Evolutionary conservation across 306 rosid genomes (phyloP).

Genomic region (Herpetospermum pedunculosum): DNA sequence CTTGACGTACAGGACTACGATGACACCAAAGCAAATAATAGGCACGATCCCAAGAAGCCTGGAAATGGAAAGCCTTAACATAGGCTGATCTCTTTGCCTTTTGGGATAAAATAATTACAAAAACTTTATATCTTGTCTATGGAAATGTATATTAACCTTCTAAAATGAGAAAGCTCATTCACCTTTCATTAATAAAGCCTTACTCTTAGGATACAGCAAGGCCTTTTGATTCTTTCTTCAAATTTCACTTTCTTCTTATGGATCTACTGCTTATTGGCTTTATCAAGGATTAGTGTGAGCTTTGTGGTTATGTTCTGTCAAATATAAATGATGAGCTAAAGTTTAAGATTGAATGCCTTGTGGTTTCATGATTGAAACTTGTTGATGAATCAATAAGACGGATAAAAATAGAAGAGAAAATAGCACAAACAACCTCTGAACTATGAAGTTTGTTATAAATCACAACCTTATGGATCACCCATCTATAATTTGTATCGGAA

Average conservation of each 20-base stretch:
- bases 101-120: neutral
- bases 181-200: neutral
- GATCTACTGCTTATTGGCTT: neutral
- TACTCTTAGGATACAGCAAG: neutral
- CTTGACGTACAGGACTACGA: conserved; percentile 7
- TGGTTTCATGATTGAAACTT: neutral
- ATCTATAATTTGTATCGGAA: too few species aligned
- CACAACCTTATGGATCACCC: too few species aligned
- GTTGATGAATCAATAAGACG: neutral
- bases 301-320: neutral
- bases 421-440: too few species aligned
- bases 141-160: neutral
- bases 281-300: neutral
- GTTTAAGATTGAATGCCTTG: neutral
- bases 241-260: neutral
- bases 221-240: neutral
- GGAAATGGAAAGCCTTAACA: conserved; percentile 16
- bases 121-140: neutral
- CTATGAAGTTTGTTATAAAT: too few species aligned
- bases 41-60: conserved; percentile 16
- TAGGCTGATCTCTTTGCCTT: neutral
- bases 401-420: too few species aligned
- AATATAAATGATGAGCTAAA: neutral
- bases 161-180: neutral
- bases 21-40: neutral